Conservation (phyloP, 1,284 basidiomycete species). For the Exobasidium rhododendri region DNA sequence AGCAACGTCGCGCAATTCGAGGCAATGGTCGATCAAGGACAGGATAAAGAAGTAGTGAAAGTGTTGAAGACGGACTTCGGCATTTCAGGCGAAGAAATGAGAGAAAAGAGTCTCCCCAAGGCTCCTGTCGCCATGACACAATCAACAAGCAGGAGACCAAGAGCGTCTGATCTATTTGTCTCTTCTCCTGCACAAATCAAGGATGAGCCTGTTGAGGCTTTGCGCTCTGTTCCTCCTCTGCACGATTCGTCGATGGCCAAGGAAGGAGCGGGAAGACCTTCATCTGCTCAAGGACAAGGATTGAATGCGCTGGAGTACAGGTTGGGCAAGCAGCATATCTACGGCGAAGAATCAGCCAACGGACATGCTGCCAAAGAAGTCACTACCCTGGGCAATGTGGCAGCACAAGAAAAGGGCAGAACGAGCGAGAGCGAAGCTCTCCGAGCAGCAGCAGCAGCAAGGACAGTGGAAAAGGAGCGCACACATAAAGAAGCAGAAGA, state of each 20-base stretch:
- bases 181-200: background rate
- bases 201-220: background rate
- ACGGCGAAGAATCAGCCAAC: slow-evolving; percentile 19
- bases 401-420: slow-evolving; percentile 18
- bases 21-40: slow-evolving; percentile 33
- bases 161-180: slow-evolving; percentile 37
- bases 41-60: slow-evolving; percentile 39
- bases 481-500: slow-evolving; percentile 20
- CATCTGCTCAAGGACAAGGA: slow-evolving; percentile 31
- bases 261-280: slow-evolving; percentile 14
- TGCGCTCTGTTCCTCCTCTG: background rate
- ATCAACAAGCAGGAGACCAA: slow-evolving; percentile 18
- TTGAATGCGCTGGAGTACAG: slow-evolving; percentile 31
- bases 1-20: slow-evolving; percentile 40
- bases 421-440: background rate
- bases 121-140: slow-evolving; percentile 9
- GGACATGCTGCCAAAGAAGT: background rate
- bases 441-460: slow-evolving; percentile 7
- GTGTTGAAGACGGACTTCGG: slow-evolving; percentile 29
- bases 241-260: slow-evolving; percentile 6
- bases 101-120: slow-evolving; percentile 15
- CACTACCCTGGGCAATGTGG: slow-evolving; percentile 1
- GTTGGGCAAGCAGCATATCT: slow-evolving; percentile 22
- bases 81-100: slow-evolving; percentile 31
- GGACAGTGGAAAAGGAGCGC: background rate